Evolutionary conservation across 2,329 filamentous ascomycete genomes (phyloP), one percentile per base, ranked within the genome.

Genomic region (Talaromyces sp.): DNA sequence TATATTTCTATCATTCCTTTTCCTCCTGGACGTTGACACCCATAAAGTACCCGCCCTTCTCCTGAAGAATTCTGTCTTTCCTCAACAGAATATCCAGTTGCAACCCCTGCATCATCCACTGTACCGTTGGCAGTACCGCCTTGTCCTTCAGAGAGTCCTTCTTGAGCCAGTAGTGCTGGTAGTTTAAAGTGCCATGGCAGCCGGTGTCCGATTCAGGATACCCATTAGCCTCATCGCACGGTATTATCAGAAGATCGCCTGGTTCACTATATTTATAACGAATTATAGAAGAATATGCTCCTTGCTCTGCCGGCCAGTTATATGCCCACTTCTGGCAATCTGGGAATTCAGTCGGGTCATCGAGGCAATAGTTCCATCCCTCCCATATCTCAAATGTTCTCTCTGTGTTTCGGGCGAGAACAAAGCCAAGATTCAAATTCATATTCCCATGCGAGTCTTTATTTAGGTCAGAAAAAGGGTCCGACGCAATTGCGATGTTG

Each of bases 101-200:
- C 43, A 57, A 57, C 26, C 55, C 50, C 43, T 57, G 55, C 55
- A 57, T 57, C 43, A 51, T 57, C 55, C 27, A 57, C 43, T 57
- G 55, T 21, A 57, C 32, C 29, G 32, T 57, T 14, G 55, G 55
- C 8, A 50, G n/a, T 21, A 51, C 9, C 14, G 55, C 43, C 21
- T 57, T 57, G 21, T 57, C 55, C 29, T 57, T 57, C 55, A 57
- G n/a, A 27, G 50, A 12, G 11, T 51, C 55, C 43, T 57, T 57
- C 27, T 57, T 57, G 43, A 57, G 31, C 55, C 55, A 57, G 32
- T 32, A 57, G 27, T 57, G 55, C 31, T 57, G 55, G 10, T 57
- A 57, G 24, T 51, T 57, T 24, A 57, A 51, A 7, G 55, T 32
- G 43, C 55, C 55, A 57, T 31, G 14, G 55, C 55, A 57, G 29